Evolutionary conservation across 768 basidiomycete genomes (phyloP).

Genomic region (Gloeostereum incarnatum): DNA sequence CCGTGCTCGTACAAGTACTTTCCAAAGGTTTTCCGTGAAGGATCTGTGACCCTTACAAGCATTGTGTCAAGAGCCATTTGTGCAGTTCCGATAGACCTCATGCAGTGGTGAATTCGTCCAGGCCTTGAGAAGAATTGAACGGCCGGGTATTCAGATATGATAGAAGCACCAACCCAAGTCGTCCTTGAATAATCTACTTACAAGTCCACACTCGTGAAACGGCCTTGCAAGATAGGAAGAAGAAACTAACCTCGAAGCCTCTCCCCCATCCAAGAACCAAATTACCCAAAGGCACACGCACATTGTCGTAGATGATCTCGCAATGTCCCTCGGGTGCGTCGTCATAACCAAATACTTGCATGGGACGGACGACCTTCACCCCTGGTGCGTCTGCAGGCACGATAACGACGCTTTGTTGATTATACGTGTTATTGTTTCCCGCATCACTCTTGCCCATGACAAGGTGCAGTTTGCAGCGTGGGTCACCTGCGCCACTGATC

Average conservation of each 20-base stretch:
- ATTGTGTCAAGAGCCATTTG: conserved; percentile 78
- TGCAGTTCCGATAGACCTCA: conserved; percentile 92
- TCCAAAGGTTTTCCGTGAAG: conserved; percentile 86
- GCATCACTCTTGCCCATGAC: conserved; percentile 96
- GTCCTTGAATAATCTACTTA: conserved; percentile 84
- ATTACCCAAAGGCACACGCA: conserved; percentile 78
- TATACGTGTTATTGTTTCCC: conserved; percentile 61
- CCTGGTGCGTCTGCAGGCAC: conserved; percentile 87
- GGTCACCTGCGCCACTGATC: conserved; percentile 96
- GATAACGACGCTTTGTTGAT: conserved; percentile 89
- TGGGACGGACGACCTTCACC: conserved; percentile 83
- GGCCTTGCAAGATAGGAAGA: neutral
- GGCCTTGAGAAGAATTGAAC: conserved; percentile 39
- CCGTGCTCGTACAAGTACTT: conserved; percentile 90
- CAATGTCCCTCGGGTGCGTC: conserved; percentile 97
- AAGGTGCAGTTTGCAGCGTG: conserved; percentile 80
- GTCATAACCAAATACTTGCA: conserved; percentile 91
- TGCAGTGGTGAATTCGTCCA: conserved; percentile 96
- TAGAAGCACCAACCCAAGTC: conserved; percentile 56
- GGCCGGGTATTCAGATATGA: neutral
- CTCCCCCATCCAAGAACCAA: conserved; percentile 88
- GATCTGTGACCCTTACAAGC: conserved; percentile 90
- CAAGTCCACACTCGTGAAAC: neutral
- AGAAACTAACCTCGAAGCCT: conserved; percentile 72
- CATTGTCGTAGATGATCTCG: conserved; percentile 91